These are phyloP conservation scores for Artemisia argyi DNA, from an alignment of 129 eudicot genomes.

Conservation along the genomic window DNA sequence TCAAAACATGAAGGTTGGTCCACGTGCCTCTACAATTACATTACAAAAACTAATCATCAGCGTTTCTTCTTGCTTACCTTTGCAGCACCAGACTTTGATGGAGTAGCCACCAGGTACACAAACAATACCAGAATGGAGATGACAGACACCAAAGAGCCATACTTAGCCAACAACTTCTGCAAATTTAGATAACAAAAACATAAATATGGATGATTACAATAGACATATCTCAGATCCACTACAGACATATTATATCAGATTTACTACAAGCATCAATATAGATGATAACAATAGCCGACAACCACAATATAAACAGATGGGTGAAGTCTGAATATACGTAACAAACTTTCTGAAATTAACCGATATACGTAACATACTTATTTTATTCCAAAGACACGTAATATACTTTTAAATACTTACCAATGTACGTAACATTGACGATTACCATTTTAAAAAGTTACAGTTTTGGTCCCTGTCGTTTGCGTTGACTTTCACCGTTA, in stretches of 20 bases:
- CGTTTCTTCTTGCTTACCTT: constrained; percentile 52
- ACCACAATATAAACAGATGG: neutral
- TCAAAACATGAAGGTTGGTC: constrained; percentile 3
- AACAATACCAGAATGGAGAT: constrained; percentile 42
- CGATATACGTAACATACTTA: too few species aligned
- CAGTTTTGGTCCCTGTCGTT: too few species aligned
- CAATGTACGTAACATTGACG: too few species aligned
- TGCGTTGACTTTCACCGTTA: too few species aligned
- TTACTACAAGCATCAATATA: constrained; percentile 1
- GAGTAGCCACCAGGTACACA: constrained; percentile 33
- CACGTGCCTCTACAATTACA: neutral
- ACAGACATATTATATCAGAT: neutral
- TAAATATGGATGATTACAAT: neutral
- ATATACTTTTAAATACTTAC: too few species aligned
- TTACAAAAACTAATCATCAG: neutral
- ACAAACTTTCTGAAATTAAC: too few species aligned
- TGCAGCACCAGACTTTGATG: constrained; percentile 42
- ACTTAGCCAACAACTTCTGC: constrained; percentile 48
- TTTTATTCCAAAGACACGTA: too few species aligned
- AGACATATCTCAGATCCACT: neutral
- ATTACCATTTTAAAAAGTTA: too few species aligned
- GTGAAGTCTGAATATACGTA: too few species aligned
- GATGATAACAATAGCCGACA: neutral
- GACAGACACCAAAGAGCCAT: constrained; percentile 49
- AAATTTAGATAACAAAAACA: constrained; percentile 14